Evolutionary conservation across 1,284 basidiomycete species (phyloP).

Genomic region (Blastosporella zonata): DNA sequence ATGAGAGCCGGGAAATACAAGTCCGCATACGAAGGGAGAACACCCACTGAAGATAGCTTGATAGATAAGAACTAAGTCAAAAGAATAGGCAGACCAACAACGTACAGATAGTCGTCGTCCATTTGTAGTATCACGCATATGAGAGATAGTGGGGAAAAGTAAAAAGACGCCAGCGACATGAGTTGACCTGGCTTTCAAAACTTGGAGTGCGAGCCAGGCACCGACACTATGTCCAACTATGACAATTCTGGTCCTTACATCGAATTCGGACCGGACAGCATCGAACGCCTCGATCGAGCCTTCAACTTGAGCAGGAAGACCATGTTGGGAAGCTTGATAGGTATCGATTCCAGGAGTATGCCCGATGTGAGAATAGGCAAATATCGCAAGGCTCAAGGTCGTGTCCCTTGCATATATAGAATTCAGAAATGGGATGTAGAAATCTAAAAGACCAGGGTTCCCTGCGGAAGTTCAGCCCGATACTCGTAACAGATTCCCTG

Average conservation of each 20-base stretch:
- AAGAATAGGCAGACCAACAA: neutral
- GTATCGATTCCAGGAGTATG: conserved; percentile 40
- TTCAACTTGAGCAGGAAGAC: conserved; percentile 45
- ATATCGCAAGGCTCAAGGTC: conserved; percentile 40
- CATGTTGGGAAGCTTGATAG: conserved; percentile 21
- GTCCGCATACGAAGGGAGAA: conserved; percentile 45
- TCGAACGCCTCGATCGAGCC: conserved; percentile 50
- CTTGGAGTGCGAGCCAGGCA: conserved; percentile 58
- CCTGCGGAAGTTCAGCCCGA: conserved; percentile 32
- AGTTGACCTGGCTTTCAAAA: conserved; percentile 44
- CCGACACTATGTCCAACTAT: conserved; percentile 61
- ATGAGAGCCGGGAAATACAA: conserved; percentile 35
- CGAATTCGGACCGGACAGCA: conserved; percentile 34
- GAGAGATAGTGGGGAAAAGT: conserved; percentile 56
- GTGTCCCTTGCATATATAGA: neutral
- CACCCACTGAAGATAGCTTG: conserved; percentile 36
- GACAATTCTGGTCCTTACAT: conserved; percentile 37
- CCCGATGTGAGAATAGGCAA: conserved; percentile 34
- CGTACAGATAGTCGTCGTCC: conserved; percentile 45
- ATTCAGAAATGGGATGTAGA: conserved; percentile 56
- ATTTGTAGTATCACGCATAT: conserved; percentile 56
- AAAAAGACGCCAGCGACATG: conserved; percentile 41
- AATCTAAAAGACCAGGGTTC: conserved; percentile 58
- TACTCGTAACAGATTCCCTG: neutral
- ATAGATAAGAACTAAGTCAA: neutral